Evolutionary conservation across 75 land plant genomes (phyloP).

Genomic region (Cupressus sempervirens): DNA sequence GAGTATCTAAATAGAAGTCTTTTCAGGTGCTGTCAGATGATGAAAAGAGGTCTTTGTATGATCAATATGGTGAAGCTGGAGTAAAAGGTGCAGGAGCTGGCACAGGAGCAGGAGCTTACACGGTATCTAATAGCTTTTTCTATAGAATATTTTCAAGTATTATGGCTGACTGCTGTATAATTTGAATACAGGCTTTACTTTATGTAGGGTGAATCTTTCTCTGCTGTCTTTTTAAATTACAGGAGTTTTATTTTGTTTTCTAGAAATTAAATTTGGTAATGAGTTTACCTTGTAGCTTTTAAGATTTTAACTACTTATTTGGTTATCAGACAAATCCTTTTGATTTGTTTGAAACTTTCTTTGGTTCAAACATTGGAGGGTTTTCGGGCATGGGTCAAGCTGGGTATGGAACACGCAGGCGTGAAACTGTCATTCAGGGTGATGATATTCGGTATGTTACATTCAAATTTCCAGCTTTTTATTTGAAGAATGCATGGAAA

Average conservation of each 20-base stretch:
- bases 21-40: constrained; percentile 98
- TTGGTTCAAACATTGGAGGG: constrained; percentile 93
- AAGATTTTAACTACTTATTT: constrained; percentile 1
- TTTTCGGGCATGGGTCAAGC: constrained; percentile 77
- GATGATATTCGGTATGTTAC: constrained; percentile 85
- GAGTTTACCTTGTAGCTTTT: not conserved
- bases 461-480: not conserved
- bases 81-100: constrained; percentile 75
- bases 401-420: constrained; percentile 59
- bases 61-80: constrained; percentile 97
- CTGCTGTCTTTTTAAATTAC: not conserved
- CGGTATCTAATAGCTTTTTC: constrained; percentile 34
- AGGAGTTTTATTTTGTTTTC: not conserved
- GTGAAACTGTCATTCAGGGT: constrained; percentile 65
- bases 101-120: constrained; percentile 51
- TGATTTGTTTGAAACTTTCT: constrained; percentile 94
- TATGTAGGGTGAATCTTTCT: not conserved
- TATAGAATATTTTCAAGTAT: not conserved
- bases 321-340: constrained; percentile 84
- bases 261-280: not conserved
- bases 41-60: constrained; percentile 84
- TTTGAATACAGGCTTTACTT: not conserved
- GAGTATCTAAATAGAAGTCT: constrained; percentile 6
- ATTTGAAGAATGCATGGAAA: not conserved
- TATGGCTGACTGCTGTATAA: not conserved